Base-by-base conservation (phyloP, 805 yeast species). In the Candida nitratophila region DNA sequence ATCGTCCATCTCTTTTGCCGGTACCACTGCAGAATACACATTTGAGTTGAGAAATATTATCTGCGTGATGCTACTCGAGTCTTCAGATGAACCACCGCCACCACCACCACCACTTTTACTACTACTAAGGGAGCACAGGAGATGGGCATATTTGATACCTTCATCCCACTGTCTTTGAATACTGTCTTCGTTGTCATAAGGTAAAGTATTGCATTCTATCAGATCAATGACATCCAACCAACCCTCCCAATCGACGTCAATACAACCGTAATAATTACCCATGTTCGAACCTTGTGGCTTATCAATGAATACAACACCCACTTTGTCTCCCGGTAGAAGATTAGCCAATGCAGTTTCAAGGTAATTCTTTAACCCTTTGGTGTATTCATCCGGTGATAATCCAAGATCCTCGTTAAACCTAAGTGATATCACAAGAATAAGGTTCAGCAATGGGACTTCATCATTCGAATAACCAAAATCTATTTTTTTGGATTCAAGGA, bases 181-280 rank as follows among this genome's bases (percentile, higher is more conserved):
- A 8, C 10, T n/a, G n/a, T n/a, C n/a, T n/a, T n/a, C 27, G 10
- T 10, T 10, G 10, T 24, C 27, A 24, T 10, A 24, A 24, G 27
- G 6, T 24, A 10, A 24, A 7, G 27, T 24, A 10, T 53, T 47
- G 42, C 56, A 54, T 29, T 52, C 39, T 14, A 62, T 53, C 10
- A 48, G 42, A 14, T 50, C 49, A 6, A 62, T 39, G 4, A 61
- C 29, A 5, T 43, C 35, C 4, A 44, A 16, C 66, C 66, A 62
- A 0, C 60, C 64, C 17, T 48, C 53, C 66, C 66, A 62, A 10
- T 37, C 27, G n/a, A 47, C 48, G 5, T 52, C 29, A 21, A 43
- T 51, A 41, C 61, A 57, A 1, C 66, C 65, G 44, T 62, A 62
- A 48, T 61, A 62, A 44, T 54, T 53, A 8, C 66, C 66, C 19